Evolutionary conservation across 192 early-diverging fungal species (phyloP).

Genomic region (Chytriomyces hyalinus): DNA sequence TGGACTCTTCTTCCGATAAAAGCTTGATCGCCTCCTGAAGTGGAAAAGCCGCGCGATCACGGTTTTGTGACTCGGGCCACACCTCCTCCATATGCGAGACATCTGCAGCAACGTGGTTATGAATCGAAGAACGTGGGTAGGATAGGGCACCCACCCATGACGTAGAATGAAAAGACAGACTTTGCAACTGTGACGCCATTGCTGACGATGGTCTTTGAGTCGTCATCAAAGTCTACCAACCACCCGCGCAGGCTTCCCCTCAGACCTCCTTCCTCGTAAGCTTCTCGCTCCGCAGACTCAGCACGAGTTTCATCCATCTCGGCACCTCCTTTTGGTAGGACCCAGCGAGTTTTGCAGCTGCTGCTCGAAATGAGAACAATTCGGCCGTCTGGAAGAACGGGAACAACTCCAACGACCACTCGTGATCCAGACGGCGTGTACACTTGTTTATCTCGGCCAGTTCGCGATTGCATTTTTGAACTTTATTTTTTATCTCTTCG

Average conservation of each 20-base stretch:
- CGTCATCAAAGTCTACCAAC: background rate
- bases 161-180: slow-evolving; percentile 14
- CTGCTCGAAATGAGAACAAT: slow-evolving; percentile 21
- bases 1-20: background rate
- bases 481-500: too few species aligned
- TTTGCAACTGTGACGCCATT: background rate
- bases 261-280: slow-evolving; percentile 31
- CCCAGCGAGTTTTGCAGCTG: background rate
- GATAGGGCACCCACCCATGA: slow-evolving; percentile 9
- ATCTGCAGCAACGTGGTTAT: background rate
- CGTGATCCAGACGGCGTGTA: slow-evolving; percentile 13
- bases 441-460: slow-evolving; percentile 24
- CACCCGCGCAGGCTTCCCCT: background rate
- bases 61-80: slow-evolving; percentile 16
- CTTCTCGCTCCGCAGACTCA: slow-evolving; percentile 13
- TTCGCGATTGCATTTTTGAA: background rate
- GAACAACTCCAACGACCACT: slow-evolving; percentile 24
- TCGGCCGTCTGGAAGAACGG: slow-evolving; percentile 23
- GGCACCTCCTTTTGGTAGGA: slow-evolving; percentile 34
- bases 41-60: background rate
- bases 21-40: background rate
- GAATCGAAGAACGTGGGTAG: background rate
- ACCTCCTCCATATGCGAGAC: slow-evolving; percentile 6
- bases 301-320: slow-evolving; percentile 20
- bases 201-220: background rate